Percentiles rank a stretch among this genome's conserved stretches.
Evolutionary conservation across 331 rosid species (phyloP).

Genomic region (Quercus phellos): DNA sequence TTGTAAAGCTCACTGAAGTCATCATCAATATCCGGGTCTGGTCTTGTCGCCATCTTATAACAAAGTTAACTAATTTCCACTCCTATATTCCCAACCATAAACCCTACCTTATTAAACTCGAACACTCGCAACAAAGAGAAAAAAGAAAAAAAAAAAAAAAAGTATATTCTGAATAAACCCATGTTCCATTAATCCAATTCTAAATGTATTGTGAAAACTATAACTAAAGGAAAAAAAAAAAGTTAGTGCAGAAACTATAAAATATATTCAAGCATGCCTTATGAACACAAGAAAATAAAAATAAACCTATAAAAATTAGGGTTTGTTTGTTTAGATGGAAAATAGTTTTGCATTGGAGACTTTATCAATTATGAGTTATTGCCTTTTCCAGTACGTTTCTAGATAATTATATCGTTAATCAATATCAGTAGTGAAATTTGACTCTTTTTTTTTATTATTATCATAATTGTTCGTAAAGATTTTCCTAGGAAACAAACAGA

Average conservation of each 20-base stretch:
- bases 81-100: slow-evolving; percentile 25
- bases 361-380: no score
- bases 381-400: no score
- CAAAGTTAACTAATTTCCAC: slow-evolving; percentile 9
- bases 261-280: no score
- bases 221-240: background rate
- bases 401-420: no score
- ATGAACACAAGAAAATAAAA: background rate
- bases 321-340: background rate
- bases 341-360: background rate
- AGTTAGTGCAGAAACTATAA: background rate
- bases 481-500: no score
- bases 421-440: no score
- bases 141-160: background rate
- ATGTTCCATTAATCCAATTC: background rate
- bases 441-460: no score
- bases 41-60: slow-evolving; percentile 57
- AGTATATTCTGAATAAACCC: background rate
- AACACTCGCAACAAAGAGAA: background rate
- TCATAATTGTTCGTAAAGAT: no score
- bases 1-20: slow-evolving; percentile 89
- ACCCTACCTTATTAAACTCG: slow-evolving; percentile 2
- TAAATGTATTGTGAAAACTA: background rate
- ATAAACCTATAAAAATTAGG: background rate
- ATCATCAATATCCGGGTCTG: slow-evolving; percentile 80